These are phyloP conservation scores for Aspergillus baeticus DNA, from an alignment of 495 filamentous ascomycete species.

Conservation along the genomic window DNA sequence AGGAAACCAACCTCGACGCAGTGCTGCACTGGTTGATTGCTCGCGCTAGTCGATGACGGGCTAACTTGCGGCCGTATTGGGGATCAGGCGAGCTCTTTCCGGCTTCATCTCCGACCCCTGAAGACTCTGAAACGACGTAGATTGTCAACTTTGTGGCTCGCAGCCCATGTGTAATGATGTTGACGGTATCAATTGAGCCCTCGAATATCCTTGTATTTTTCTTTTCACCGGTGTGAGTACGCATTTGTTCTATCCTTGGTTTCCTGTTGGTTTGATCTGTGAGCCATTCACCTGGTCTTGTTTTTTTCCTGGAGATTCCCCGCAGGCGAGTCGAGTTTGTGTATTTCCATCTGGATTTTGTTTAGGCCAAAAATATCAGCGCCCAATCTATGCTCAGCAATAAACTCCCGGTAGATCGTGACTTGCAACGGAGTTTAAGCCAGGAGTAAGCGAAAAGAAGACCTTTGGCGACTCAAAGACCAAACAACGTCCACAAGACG, in stretches of 20 bases:
- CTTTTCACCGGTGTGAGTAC: neutral
- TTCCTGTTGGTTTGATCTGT: conserved; percentile 1
- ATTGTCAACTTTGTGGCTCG: conserved; percentile 20
- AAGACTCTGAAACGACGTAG: conserved; percentile 15
- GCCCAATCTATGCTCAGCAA: neutral
- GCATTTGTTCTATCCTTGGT: neutral
- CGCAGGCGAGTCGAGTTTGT: neutral
- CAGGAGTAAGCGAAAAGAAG: neutral
- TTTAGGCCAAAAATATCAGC: neutral
- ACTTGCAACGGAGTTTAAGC: neutral
- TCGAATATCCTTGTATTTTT: conserved; percentile 13
- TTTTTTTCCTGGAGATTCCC: neutral
- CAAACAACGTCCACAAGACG: neutral
- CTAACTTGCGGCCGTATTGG: neutral
- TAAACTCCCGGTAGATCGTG: neutral
- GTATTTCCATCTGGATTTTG: neutral
- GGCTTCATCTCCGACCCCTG: conserved; percentile 7
- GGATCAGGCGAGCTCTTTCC: conserved; percentile 7
- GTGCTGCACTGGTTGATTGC: conserved; percentile 97
- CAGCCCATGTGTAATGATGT: conserved; percentile 29
- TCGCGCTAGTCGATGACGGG: conserved; percentile 57
- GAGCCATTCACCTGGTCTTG: neutral
- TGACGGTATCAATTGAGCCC: conserved; percentile 25
- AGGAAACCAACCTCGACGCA: conserved; percentile 97
- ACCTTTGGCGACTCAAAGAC: too few relatives aligned